Evolutionary conservation across 345 rosid genomes (phyloP).

Genomic region (Leavenworthia alabamica): DNA sequence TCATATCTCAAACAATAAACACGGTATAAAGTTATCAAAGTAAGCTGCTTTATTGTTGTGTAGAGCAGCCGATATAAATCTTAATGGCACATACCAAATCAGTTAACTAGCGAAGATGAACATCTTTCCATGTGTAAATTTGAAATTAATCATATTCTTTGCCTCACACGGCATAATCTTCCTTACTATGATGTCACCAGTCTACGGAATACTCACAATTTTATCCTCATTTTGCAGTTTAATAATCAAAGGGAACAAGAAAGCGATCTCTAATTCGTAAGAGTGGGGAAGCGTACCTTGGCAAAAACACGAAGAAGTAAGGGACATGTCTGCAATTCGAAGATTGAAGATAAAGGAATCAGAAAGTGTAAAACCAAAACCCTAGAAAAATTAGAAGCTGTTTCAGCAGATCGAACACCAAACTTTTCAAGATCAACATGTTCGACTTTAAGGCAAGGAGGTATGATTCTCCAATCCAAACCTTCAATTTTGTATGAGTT

Average conservation of each 20-base stretch:
- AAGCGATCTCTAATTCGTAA: not conserved
- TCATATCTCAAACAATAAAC: no score
- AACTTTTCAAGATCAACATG: conserved; percentile 93
- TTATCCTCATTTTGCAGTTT: not conserved
- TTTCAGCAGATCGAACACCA: not conserved
- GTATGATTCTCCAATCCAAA: no score
- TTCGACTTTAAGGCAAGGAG: conserved; percentile 47
- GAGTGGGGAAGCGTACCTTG: conserved; percentile 47
- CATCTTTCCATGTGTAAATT: conserved; percentile 97
- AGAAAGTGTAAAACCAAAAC: not conserved
- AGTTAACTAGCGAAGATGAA: conserved; percentile 75
- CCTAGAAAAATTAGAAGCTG: conserved; percentile 5
- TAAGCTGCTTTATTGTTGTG: not conserved
- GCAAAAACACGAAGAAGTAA: conserved; percentile 89
- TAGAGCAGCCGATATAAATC: no score
- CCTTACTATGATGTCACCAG: conserved; percentile 70
- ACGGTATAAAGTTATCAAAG: not conserved
- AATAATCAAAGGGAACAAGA: not conserved
- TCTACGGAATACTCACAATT: no score
- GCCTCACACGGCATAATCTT: conserved; percentile 88
- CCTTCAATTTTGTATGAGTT: no score
- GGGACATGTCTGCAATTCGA: conserved; percentile 97
- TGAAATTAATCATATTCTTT: conserved; percentile 96
- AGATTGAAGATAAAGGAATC: no score
- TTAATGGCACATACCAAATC: conserved; percentile 73